phyloP scores from a whole-genome alignment of 163 green algal genomes.

The Chlorella variabilis region DNA sequence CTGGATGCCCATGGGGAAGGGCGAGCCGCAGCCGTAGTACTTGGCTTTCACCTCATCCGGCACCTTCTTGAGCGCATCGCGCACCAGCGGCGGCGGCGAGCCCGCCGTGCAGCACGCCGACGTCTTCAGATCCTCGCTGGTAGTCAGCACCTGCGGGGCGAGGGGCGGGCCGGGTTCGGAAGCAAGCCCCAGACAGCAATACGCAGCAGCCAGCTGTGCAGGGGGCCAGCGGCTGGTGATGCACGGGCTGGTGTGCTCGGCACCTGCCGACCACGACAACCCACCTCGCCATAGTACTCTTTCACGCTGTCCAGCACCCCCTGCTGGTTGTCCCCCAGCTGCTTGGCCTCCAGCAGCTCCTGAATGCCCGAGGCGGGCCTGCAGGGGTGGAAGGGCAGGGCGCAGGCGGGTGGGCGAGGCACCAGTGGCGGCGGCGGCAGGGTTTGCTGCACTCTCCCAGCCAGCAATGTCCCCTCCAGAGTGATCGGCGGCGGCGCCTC shows the following conservation, averaged over 20 bases:
- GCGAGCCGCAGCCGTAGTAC: conserved; percentile 94
- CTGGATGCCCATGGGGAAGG: conserved; percentile 85
- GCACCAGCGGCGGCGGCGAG: conserved; percentile 59
- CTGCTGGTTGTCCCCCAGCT: conserved; percentile 26
- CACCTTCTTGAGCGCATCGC: conserved; percentile 62
- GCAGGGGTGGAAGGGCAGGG: background rate
- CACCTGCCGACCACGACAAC: background rate
- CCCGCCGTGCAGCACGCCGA: conserved; percentile 75
- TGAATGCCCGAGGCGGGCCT: background rate
- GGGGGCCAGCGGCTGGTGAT: background rate
- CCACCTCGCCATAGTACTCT: conserved; percentile 75
- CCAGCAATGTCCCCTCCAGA: background rate
- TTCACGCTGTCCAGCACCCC: conserved; percentile 52
- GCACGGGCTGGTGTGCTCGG: background rate
- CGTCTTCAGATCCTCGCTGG: conserved; percentile 83
- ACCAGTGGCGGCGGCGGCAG: background rate
- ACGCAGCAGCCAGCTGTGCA: too few relatives aligned
- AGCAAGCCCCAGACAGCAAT: too few relatives aligned
- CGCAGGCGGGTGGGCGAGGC: background rate
- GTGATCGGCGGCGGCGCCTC: background rate
- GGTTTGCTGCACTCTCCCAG: background rate
- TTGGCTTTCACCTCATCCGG: conserved; percentile 85
- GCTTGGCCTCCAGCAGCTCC: conserved; percentile 15
- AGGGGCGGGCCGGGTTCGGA: too few relatives aligned
- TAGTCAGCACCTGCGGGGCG: conserved; percentile 61